Percentiles rank a stretch among this genome's conserved stretches.
These are phyloP conservation scores for Phytophthora syringae DNA, from an alignment of 352 stramenopile species.

Conservation along the genomic window DNA sequence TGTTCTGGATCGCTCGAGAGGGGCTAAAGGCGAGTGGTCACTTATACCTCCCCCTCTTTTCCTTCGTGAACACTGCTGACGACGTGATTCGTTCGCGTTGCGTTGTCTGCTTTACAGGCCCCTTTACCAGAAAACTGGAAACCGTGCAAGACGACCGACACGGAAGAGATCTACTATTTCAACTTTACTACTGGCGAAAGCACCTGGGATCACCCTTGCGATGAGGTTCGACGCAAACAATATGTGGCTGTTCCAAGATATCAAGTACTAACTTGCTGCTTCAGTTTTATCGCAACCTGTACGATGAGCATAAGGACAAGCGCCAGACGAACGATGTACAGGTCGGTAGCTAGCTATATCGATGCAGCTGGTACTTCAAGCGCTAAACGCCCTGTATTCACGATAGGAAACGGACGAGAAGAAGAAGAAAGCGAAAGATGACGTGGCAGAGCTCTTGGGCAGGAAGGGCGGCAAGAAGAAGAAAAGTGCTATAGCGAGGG, in stretches of 20 bases:
- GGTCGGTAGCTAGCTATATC: constrained; percentile 23
- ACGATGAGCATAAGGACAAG: constrained; percentile 93
- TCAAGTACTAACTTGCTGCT: constrained; percentile 19
- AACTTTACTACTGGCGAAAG: constrained; percentile 93
- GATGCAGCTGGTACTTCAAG: neutral
- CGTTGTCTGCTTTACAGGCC: constrained; percentile 37
- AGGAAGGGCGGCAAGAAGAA: constrained; percentile 71
- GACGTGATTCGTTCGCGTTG: neutral
- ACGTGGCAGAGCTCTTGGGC: constrained; percentile 81
- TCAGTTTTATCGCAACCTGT: constrained; percentile 92
- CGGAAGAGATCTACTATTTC: constrained; percentile 97
- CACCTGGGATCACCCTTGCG: constrained; percentile 95
- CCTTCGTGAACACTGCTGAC: neutral
- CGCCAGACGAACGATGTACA: constrained; percentile 43
- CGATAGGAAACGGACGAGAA: constrained; percentile 69
- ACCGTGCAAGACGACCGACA: constrained; percentile 95
- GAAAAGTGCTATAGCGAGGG: constrained; percentile 43
- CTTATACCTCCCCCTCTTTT: neutral
- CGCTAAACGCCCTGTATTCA: neutral
- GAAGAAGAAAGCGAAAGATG: constrained; percentile 84
- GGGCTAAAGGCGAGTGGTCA: constrained; percentile 74
- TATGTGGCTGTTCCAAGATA: neutral
- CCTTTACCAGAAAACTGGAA: constrained; percentile 96
- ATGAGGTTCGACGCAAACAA: constrained; percentile 60
- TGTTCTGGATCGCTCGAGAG: constrained; percentile 96